Percentiles rank a stretch among this genome's conserved stretches.
phyloP scores from a whole-genome alignment of 2,329 filamentous ascomycete genomes.

The Aspergillus tubingensis region DNA sequence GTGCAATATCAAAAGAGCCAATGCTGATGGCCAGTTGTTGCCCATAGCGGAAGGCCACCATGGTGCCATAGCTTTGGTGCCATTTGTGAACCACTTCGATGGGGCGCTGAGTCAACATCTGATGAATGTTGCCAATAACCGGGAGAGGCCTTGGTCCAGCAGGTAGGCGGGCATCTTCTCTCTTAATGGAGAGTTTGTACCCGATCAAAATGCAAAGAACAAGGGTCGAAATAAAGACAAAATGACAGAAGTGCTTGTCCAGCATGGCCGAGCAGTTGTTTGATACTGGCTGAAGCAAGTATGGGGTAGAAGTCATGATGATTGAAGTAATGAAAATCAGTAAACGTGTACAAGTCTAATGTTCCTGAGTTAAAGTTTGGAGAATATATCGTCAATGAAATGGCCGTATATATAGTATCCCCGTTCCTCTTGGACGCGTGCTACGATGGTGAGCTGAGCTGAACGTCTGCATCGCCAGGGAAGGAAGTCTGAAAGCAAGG shows the following conservation, averaged over 20 bases:
- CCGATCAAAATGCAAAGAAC: not conserved
- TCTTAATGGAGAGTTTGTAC: not conserved
- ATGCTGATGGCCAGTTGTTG: not conserved
- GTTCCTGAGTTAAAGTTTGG: too few relatives aligned
- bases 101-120: not conserved
- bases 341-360: too few relatives aligned
- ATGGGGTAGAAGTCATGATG: not conserved
- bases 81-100: not conserved
- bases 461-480: too few relatives aligned
- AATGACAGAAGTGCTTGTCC: not conserved
- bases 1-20: not conserved
- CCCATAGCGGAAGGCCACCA: not conserved
- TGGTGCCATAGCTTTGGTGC: not conserved
- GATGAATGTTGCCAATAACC: not conserved
- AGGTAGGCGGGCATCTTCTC: rapidly evolving
- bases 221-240: not conserved
- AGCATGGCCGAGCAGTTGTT: not conserved
- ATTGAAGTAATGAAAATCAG: not conserved
- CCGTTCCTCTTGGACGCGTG: too few relatives aligned
- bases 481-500: too few relatives aligned
- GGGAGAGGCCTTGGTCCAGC: not conserved
- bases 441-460: too few relatives aligned
- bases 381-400: too few relatives aligned
- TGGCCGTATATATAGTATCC: too few relatives aligned
- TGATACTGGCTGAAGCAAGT: not conserved